These are phyloP conservation scores for Phoma sp. DNA, from an alignment of 2,329 filamentous ascomycete species.

Conservation along the genomic window DNA sequence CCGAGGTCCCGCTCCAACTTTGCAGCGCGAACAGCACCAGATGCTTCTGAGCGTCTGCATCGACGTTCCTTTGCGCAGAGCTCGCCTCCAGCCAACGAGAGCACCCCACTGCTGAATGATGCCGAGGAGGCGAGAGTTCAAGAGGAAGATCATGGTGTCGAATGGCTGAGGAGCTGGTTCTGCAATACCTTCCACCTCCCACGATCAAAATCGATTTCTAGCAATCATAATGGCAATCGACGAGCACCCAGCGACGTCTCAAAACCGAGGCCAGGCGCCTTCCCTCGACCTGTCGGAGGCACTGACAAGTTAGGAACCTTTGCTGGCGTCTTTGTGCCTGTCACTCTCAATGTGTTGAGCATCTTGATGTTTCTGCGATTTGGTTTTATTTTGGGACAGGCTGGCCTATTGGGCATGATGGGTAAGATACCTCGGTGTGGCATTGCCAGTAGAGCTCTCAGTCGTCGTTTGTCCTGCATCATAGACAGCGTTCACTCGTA, in stretches of 20 bases:
- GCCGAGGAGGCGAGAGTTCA: slow-evolving; percentile 11
- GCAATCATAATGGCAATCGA: slow-evolving; percentile 25
- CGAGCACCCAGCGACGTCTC: slow-evolving; percentile 33
- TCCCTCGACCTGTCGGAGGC: slow-evolving; percentile 51
- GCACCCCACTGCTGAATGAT: slow-evolving; percentile 39
- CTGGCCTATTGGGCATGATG: slow-evolving; percentile 80
- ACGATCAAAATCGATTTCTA: slow-evolving; percentile 16
- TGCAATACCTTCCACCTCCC: slow-evolving; percentile 27
- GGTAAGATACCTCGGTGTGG: slow-evolving; percentile 58
- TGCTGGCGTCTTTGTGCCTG: slow-evolving; percentile 75
- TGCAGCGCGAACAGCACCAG: slow-evolving; percentile 54
- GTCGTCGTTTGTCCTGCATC: not conserved
- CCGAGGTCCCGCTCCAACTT: slow-evolving; percentile 53
- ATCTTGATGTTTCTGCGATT: slow-evolving; percentile 94
- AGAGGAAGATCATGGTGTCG: slow-evolving; percentile 30
- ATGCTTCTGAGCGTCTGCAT: slow-evolving; percentile 54
- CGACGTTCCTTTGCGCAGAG: slow-evolving; percentile 46
- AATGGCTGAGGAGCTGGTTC: slow-evolving; percentile 35
- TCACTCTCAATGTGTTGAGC: slow-evolving; percentile 86
- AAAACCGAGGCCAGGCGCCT: slow-evolving; percentile 46
- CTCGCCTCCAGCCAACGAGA: slow-evolving; percentile 41
- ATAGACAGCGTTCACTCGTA: not conserved
- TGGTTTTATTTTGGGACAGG: slow-evolving; percentile 81
- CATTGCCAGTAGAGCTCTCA: not conserved
- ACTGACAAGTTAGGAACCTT: slow-evolving; percentile 75